Percentiles rank a stretch among this genome's conserved stretches.
These are phyloP conservation scores for Davidsoniella australis DNA, from an alignment of 2,329 filamentous ascomycete species.

Conservation along the genomic window DNA sequence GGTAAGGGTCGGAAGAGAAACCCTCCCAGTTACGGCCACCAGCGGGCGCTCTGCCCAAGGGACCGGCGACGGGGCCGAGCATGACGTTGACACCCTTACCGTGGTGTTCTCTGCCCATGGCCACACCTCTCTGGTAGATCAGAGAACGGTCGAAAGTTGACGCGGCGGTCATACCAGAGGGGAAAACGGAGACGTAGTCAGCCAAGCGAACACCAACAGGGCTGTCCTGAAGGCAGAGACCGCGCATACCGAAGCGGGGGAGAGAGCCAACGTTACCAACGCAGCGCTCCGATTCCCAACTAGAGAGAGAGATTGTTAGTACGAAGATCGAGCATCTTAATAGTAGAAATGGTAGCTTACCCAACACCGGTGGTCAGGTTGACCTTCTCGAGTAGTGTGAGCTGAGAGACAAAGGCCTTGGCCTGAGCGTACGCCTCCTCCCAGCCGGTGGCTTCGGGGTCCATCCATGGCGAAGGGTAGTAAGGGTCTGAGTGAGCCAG, in stretches of 20 bases:
- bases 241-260: slow-evolving; percentile 50
- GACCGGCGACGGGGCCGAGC: slow-evolving; percentile 34
- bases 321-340: background rate
- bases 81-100: slow-evolving; percentile 63
- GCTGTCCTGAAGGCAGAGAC: slow-evolving; percentile 75
- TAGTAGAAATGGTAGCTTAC: slow-evolving; percentile 28
- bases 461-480: slow-evolving; percentile 81
- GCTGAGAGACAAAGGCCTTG: slow-evolving; percentile 59
- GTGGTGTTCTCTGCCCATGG: slow-evolving; percentile 44
- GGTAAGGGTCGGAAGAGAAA: slow-evolving; percentile 53
- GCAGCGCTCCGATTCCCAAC: slow-evolving; percentile 44
- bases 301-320: slow-evolving; percentile 12
- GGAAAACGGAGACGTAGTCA: slow-evolving; percentile 70
- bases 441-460: slow-evolving; percentile 56
- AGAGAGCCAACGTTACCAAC: slow-evolving; percentile 62
- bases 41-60: slow-evolving; percentile 28
- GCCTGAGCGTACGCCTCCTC: slow-evolving; percentile 59
- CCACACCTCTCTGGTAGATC: slow-evolving; percentile 34
- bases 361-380: slow-evolving; percentile 86
- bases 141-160: slow-evolving; percentile 67
- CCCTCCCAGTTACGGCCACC: slow-evolving; percentile 48
- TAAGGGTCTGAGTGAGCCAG: slow-evolving; percentile 36
- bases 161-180: slow-evolving; percentile 60
- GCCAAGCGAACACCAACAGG: slow-evolving; percentile 62
- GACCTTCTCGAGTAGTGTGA: slow-evolving; percentile 79